These are phyloP conservation scores for Hortiboletus campestris DNA, from an alignment of 768 basidiomycete genomes.

Conservation along the genomic window DNA sequence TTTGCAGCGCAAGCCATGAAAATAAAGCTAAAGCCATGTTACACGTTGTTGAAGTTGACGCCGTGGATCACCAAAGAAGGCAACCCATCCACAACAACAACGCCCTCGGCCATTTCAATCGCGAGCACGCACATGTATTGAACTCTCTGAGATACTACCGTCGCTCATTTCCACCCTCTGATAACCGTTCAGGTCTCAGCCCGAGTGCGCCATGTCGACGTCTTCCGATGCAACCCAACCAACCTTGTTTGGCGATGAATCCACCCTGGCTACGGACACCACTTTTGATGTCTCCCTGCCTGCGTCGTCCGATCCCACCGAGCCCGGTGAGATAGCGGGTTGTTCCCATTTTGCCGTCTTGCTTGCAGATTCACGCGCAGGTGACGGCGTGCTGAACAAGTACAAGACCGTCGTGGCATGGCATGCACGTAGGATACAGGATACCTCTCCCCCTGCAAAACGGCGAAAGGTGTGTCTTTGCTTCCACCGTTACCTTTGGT, in stretches of 20 bases:
- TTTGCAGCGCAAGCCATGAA: conserved; percentile 8
- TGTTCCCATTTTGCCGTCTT: conserved; percentile 43
- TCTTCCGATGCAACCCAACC: conserved; percentile 30
- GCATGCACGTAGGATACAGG: conserved; percentile 48
- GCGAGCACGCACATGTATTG: neutral
- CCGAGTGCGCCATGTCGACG: conserved; percentile 24
- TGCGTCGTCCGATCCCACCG: neutral
- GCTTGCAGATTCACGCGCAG: conserved; percentile 34
- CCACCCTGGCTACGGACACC: conserved; percentile 5
- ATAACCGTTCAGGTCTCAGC: neutral
- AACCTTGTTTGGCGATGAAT: conserved; percentile 30
- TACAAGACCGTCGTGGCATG: conserved; percentile 57
- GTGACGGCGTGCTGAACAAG: conserved; percentile 39
- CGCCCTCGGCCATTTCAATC: no score
- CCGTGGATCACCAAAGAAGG: conserved; percentile 9
- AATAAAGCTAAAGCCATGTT: conserved; percentile 1
- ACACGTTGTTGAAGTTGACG: no score
- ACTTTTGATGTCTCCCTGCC: conserved; percentile 11
- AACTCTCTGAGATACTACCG: neutral
- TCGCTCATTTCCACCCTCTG: neutral
- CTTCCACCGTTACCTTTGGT: neutral
- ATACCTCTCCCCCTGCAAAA: conserved; percentile 51
- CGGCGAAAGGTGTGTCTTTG: conserved; percentile 56
- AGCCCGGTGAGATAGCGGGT: neutral
- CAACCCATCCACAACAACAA: neutral